Base-by-base conservation (phyloP, 2,329 filamentous ascomycete species). In the Botrytis cinerea region DNA sequence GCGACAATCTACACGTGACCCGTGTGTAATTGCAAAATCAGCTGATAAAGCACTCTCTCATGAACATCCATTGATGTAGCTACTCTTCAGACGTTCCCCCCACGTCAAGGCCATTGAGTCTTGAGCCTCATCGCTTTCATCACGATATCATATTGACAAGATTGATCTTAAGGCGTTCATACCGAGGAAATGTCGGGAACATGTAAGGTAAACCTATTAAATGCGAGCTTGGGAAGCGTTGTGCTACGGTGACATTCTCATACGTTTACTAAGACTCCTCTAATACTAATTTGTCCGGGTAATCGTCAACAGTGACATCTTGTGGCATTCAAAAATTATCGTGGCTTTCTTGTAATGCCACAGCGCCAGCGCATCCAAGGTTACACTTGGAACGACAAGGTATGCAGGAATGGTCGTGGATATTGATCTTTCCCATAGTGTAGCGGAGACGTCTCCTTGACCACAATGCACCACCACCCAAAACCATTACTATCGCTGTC, bases 231-330 rank as follows among this genome's bases (percentile, higher is more conserved):
- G 64, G 10, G 16, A 40, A 35, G 25, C 48, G 8, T 54, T 43
- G 46, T 68, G 64, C 48, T 22, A 68, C 64, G 48, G 64, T 67
- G 64, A 51, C 64, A 54, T 54, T 51, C 7, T 66, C 63, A n/a
- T 32, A 51, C 32, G 25, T 40, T 62, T 12, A 62, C 51, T 18
- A 57, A n/a, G 51, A 22, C 57, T 51, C 63, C 32, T n/a, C 43
- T 22, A 51, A 16, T 51, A 22, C n/a, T 16, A 10, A 16, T 16
- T 22, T 28, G 32, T 54, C 35, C 16, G 18, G 66, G 9, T 14
- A 32, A 43, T 68, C 9, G 66, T 57, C 35, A 68, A 14, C 32
- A 28, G 64, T 68, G 46, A 57, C 35, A 57, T 43, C 10, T 46
- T 28, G 35, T 28, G 25, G 22, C 48, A 54, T 8, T 16, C 40